Evolutionary conservation across 2,329 filamentous ascomycete genomes (phyloP), one percentile per base, ranked within the genome.

Genomic region (Trichoderma sp.): DNA sequence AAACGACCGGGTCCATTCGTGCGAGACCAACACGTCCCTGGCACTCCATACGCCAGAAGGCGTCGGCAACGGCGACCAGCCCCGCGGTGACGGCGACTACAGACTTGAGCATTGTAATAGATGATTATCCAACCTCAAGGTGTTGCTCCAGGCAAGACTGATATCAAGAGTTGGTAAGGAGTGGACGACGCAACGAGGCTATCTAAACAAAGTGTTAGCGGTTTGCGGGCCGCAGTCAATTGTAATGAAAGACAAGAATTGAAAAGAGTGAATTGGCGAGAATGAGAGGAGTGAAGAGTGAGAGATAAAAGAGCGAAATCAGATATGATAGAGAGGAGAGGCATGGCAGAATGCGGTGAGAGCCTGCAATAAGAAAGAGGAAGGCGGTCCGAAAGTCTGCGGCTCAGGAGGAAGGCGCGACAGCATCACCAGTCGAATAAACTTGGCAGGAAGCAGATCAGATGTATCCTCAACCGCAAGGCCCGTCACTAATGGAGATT

Each of bases 31-130:
- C 85, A 61, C 88, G 87, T 70, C 90, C 90, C 75, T 88, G 91
- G 81, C 94, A 97, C 77, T 93, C 92, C 87, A 97, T 92, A 79
- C 94, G 93, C 93, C 93, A 97, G 82, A 97, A 97, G 72, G 92
- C 94, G 76, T 87, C 79, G 61, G 85, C 86, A 71, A 82, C 75
- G 53, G 79, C 78, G 47, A 82, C 74, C 34, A 83, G 77, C 75
- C 78, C 78, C 57, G 77, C 78, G 20, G 80, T 77, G 61, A 81
- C 74, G 73, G 78, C 75, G 73, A 78, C 58, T 43, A 79, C 67
- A 47, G 77, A 77, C 73, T 79, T 81, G 75, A 81, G 76, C 81
- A 83, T 82, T 61, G 36, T 74, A 73, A 47, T 66, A 67, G 71
- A 66, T 47, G 63, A 71, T 73, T 78, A 75, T 78, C 76, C 73